Conservation (phyloP, 306 rosid species). For the Vachellia collinsii region DNA sequence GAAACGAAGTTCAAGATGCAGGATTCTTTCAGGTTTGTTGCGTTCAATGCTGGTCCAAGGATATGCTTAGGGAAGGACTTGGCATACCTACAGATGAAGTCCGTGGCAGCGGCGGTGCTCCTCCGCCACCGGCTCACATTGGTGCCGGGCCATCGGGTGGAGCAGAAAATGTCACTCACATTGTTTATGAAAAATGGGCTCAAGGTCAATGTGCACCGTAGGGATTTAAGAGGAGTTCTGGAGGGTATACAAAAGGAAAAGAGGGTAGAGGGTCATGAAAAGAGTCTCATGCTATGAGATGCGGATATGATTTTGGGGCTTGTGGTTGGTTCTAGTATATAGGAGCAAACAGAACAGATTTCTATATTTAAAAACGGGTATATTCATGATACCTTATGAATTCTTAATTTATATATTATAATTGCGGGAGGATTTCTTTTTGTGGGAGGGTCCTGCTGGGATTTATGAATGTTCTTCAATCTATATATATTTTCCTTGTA, state of each 20-base stretch:
- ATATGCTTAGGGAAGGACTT: conserved; percentile 89
- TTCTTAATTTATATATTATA: conserved; percentile 47
- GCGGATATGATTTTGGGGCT: background rate
- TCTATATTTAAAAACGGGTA: conserved; percentile 33
- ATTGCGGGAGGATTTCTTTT: conserved; percentile 34
- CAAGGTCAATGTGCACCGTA: conserved; percentile 60
- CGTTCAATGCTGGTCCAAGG: conserved; percentile 97
- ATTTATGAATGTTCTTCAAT: conserved; percentile 36
- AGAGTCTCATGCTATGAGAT: background rate
- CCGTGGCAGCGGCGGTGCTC: conserved; percentile 75
- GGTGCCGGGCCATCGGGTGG: conserved; percentile 74
- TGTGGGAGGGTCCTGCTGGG: conserved; percentile 31
- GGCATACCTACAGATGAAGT: conserved; percentile 91
- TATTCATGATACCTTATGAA: conserved; percentile 41
- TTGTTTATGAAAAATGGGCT: conserved; percentile 93
- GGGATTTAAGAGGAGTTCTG: conserved; percentile 64
- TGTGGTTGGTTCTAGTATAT: conserved; percentile 15
- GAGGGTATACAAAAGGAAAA: conserved; percentile 42
- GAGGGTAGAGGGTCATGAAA: background rate
- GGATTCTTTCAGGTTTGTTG: conserved; percentile 77
- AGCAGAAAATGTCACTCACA: conserved; percentile 90
- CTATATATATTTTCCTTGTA: conserved; percentile 35
- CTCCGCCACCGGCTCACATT: conserved; percentile 72
- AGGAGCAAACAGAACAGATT: conserved; percentile 38
- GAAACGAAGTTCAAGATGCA: conserved; percentile 62